phyloP scores from a whole-genome alignment of 1,139 yeast genomes.

The Geotrichum armillariae region DNA sequence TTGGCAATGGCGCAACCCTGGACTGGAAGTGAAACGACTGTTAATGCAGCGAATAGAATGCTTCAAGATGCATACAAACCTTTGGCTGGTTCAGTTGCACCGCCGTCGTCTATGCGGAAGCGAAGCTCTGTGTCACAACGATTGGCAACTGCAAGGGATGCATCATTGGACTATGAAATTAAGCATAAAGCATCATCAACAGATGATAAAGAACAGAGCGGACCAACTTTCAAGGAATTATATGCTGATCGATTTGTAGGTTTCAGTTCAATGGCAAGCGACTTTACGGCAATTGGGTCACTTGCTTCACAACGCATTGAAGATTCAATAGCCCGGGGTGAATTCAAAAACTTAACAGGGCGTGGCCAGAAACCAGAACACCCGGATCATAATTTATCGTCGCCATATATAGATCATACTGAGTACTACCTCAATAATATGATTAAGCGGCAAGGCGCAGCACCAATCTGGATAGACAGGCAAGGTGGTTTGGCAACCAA shows the following conservation, averaged over 20 bases:
- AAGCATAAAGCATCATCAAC: constrained; percentile 10
- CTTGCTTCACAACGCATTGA: constrained; percentile 75
- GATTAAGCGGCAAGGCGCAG: constrained; percentile 69
- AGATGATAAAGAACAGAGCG: constrained; percentile 35
- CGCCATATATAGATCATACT: constrained; percentile 55
- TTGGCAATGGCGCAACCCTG: constrained; percentile 62
- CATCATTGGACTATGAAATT: constrained; percentile 56
- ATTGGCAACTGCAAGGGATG: constrained; percentile 61
- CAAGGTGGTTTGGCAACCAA: constrained; percentile 59
- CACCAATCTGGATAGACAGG: constrained; percentile 88
- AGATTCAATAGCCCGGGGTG: constrained; percentile 71
- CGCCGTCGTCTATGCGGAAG: constrained; percentile 24
- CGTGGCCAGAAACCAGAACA: constrained; percentile 54
- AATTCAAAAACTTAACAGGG: constrained; percentile 62
- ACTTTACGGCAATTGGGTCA: constrained; percentile 56
- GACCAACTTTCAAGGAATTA: constrained; percentile 59
- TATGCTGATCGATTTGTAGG: constrained; percentile 65
- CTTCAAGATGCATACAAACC: constrained; percentile 60
- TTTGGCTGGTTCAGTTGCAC: constrained; percentile 31
- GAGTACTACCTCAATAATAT: constrained; percentile 72
- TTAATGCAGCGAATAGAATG: constrained; percentile 62
- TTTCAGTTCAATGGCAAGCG: constrained; percentile 54
- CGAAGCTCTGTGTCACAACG: constrained; percentile 40
- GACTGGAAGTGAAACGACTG: constrained; percentile 59
- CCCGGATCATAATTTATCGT: constrained; percentile 41